phyloP scores from a whole-genome alignment of 2,329 filamentous ascomycete species.

The Helotiales sp. region DNA sequence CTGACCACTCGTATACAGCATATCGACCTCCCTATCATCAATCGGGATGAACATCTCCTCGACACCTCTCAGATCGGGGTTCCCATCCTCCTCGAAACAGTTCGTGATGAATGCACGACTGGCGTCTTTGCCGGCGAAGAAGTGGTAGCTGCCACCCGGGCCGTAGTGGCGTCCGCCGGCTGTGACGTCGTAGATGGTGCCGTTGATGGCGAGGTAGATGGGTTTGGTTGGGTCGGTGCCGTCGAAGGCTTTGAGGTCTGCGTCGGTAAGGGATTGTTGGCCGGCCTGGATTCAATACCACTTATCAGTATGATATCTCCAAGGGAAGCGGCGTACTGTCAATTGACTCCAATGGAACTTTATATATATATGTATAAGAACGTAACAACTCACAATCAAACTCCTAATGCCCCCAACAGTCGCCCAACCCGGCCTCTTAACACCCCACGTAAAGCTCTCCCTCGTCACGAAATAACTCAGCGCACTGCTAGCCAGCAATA shows the following conservation, averaged over 20 bases:
- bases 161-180: slow-evolving; percentile 73
- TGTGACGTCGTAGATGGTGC: slow-evolving; percentile 85
- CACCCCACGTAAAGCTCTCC: slow-evolving; percentile 39
- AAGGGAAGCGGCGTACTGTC: not conserved
- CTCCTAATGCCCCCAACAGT: slow-evolving; percentile 31
- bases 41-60: slow-evolving; percentile 81
- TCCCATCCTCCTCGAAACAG: slow-evolving; percentile 82
- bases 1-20: slow-evolving; percentile 59
- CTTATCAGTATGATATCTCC: not conserved
- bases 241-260: slow-evolving; percentile 75
- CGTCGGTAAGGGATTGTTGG: slow-evolving; percentile 74
- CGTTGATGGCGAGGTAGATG: slow-evolving; percentile 89
- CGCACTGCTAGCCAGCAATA: slow-evolving; percentile 35
- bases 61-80: slow-evolving; percentile 81
- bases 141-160: slow-evolving; percentile 82
- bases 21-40: slow-evolving; percentile 67
- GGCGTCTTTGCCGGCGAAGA: slow-evolving; percentile 87
- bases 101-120: slow-evolving; percentile 89
- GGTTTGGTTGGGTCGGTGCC: slow-evolving; percentile 76
- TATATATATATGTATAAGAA: not conserved
- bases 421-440: slow-evolving; percentile 38
- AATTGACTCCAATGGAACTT: not conserved
- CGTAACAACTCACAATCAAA: slow-evolving; percentile 35
- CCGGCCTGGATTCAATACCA: slow-evolving; percentile 48
- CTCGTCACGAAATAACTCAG: slow-evolving; percentile 42